A percentile compares a stretch with the other conserved stretches of the same genome.
These are phyloP conservation scores for Linnemannia zychae DNA, from an alignment of 192 early-diverging fungal genomes.

Conservation along the genomic window DNA sequence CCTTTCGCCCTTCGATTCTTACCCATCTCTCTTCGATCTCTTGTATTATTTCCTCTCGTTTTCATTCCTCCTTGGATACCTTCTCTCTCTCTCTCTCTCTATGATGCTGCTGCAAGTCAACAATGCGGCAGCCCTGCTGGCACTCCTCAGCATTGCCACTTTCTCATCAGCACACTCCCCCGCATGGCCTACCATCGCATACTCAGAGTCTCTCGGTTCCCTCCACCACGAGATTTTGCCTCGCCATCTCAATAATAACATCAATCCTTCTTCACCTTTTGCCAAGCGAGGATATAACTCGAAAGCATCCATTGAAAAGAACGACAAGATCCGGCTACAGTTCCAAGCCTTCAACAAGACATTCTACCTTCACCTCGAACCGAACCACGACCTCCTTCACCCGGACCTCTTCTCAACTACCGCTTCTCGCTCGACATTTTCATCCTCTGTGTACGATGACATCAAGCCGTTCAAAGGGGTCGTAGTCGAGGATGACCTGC, in stretches of 20 bases:
- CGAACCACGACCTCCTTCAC: conserved; percentile 33
- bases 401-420: neutral
- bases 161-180: conserved; percentile 17
- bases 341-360: conserved; percentile 26
- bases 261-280: neutral
- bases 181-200: conserved; percentile 18
- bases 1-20: too few relatives aligned
- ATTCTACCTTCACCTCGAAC: conserved; percentile 30
- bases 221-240: conserved; percentile 33
- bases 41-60: too few relatives aligned
- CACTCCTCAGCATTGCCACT: neutral
- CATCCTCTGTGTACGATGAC: conserved; percentile 2
- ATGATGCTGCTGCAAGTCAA: neutral
- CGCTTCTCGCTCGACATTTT: neutral
- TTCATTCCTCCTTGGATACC: too few relatives aligned
- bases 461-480: conserved; percentile 39
- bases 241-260: neutral
- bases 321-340: conserved; percentile 18
- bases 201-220: conserved; percentile 14
- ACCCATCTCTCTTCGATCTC: too few relatives aligned
- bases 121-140: neutral
- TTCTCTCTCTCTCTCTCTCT: neutral
- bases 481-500: conserved; percentile 13
- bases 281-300: conserved; percentile 9
- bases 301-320: conserved; percentile 19